phyloP scores from a whole-genome alignment of 768 basidiomycete genomes.

The Naganishia onofrii region DNA sequence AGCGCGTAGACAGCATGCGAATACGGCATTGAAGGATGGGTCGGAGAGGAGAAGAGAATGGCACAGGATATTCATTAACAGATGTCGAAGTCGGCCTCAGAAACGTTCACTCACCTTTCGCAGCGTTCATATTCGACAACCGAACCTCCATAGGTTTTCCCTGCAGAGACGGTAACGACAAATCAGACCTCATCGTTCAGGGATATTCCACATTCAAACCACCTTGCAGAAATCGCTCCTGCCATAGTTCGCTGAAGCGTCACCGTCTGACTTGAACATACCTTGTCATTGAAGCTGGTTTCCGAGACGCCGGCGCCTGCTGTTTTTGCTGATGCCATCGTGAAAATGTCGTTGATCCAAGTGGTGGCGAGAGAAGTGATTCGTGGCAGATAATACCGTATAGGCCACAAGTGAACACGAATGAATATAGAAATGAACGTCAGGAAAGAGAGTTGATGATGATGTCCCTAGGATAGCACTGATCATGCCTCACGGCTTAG shows the following conservation, averaged over 20 bases:
- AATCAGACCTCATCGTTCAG: neutral
- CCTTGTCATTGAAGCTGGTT: constrained; percentile 42
- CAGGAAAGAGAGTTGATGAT: neutral
- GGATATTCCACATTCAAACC: neutral
- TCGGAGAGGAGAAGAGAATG: neutral
- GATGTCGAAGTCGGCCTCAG: neutral
- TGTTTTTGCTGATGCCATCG: constrained; percentile 19
- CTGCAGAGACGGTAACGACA: constrained; percentile 52
- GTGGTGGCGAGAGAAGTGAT: neutral
- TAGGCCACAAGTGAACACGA: neutral
- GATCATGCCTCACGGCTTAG: too few species aligned
- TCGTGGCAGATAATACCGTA: neutral
- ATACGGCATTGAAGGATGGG: too few species aligned
- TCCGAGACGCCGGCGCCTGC: constrained; percentile 34
- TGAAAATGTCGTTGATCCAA: neutral
- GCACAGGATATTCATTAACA: neutral
- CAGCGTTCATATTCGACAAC: constrained; percentile 94
- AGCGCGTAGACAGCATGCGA: too few species aligned
- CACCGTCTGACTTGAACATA: constrained; percentile 15
- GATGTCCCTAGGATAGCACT: neutral
- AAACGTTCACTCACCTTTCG: constrained; percentile 59
- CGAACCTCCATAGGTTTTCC: constrained; percentile 98
- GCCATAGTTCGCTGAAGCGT: neutral
- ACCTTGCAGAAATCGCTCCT: neutral
- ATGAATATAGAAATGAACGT: neutral